Percentiles rank a stretch among this genome's conserved stretches.
phyloP scores from a whole-genome alignment of 106 monocot species.

The Allium fistulosum region DNA sequence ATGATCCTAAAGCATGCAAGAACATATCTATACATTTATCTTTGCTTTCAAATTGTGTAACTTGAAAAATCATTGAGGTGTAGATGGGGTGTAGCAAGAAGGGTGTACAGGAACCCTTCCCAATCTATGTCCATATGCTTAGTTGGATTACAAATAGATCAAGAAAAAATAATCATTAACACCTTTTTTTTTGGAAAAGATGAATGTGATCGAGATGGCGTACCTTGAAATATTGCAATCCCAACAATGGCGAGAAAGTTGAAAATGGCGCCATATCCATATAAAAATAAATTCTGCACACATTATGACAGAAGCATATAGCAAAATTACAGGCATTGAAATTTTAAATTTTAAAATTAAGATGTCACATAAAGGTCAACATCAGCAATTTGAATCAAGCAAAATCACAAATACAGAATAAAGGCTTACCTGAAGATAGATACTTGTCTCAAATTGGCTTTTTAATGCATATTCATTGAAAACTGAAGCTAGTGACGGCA shows the following conservation, averaged over 20 bases:
- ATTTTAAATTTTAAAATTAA: background rate
- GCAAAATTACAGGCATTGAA: background rate
- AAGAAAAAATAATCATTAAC: too few species aligned
- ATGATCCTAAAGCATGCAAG: too few species aligned
- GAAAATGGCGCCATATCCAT: constrained; percentile 99
- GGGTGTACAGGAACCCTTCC: too few species aligned
- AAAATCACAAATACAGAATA: background rate
- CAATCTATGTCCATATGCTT: too few species aligned
- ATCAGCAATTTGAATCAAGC: background rate
- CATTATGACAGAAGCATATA: background rate
- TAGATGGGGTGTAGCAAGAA: too few species aligned
- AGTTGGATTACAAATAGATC: too few species aligned
- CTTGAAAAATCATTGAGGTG: too few species aligned
- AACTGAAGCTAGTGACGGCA: constrained; percentile 93
- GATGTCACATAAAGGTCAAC: background rate
- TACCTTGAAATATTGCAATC: constrained; percentile 76
- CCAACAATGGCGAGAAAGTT: constrained; percentile 88
- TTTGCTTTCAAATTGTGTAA: too few species aligned
- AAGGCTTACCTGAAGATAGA: constrained; percentile 83
- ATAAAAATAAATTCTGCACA: constrained; percentile 88
- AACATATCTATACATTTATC: too few species aligned
- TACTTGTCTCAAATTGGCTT: constrained; percentile 97
- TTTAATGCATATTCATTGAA: constrained; percentile 96
- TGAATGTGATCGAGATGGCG: background rate
- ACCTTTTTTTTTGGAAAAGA: background rate